Evolutionary conservation across 768 basidiomycete genomes (phyloP).

Genomic region (Leucosporidium yakuticum): DNA sequence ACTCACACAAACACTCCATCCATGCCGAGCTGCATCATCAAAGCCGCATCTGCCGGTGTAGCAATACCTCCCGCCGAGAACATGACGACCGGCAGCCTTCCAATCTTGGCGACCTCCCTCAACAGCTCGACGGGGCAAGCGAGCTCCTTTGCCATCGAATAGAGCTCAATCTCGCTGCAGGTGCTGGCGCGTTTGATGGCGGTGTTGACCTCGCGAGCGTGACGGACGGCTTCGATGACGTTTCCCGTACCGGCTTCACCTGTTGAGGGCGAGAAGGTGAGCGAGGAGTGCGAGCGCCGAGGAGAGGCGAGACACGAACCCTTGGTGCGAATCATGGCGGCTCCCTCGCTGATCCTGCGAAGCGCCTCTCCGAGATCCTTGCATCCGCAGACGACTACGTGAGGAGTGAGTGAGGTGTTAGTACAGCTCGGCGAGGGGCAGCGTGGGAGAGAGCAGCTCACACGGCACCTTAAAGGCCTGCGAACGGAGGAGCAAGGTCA

Average conservation of each 20-base stretch:
- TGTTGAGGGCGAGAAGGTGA: background rate
- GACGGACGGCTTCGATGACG: constrained; percentile 69
- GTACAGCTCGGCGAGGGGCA: too few species aligned
- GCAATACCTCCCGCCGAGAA: constrained; percentile 59
- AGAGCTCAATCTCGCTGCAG: constrained; percentile 93
- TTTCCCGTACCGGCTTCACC: constrained; percentile 49
- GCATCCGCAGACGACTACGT: constrained; percentile 88
- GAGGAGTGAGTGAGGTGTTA: background rate
- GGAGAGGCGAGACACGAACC: constrained; percentile 54
- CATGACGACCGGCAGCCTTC: constrained; percentile 89
- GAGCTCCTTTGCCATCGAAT: constrained; percentile 83
- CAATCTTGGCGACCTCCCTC: constrained; percentile 89
- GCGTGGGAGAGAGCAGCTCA: background rate
- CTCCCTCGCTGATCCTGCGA: constrained; percentile 92
- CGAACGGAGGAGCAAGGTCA: constrained; percentile 7
- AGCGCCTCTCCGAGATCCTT: constrained; percentile 93
- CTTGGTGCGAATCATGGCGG: constrained; percentile 97
- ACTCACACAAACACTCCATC: constrained; percentile 86
- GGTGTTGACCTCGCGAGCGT: constrained; percentile 72
- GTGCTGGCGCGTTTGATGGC: constrained; percentile 78
- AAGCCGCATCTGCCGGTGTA: constrained; percentile 75
- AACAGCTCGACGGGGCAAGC: constrained; percentile 87
- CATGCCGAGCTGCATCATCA: constrained; percentile 98
- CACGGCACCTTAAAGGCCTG: constrained; percentile 67
- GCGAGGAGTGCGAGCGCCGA: background rate